A percentile compares a stretch with the other conserved stretches of the same genome.
Conservation (phyloP, 1,139 yeast genomes). For the Hansenula anomala region DNA sequence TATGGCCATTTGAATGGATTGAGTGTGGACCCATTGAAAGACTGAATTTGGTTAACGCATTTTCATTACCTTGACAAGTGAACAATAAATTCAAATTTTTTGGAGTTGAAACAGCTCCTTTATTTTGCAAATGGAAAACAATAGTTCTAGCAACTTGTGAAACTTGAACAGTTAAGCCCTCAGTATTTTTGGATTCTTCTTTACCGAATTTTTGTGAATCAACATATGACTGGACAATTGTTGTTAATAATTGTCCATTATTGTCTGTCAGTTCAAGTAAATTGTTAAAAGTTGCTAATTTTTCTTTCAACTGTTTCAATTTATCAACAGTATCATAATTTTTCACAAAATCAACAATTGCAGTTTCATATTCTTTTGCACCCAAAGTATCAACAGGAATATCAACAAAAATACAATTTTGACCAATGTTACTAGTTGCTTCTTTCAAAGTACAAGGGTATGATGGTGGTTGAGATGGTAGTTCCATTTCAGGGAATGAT, state of each 20-base stretch:
- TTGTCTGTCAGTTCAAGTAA: neutral
- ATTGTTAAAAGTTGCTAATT: neutral
- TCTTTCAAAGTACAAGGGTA: no score
- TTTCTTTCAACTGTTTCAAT: neutral
- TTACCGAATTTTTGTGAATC: neutral
- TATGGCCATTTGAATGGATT: constrained; percentile 5
- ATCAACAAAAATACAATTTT: neutral
- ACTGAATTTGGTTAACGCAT: neutral
- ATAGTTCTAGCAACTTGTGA: neutral
- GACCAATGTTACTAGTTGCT: neutral
- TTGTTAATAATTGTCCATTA: constrained; percentile 1
- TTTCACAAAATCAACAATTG: constrained; percentile 2
- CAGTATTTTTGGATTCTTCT: neutral
- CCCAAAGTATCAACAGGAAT: neutral
- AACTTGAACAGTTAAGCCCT: neutral
- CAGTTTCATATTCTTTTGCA: neutral
- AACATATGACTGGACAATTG: neutral
- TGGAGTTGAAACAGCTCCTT: constrained; percentile 1
- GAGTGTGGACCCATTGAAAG: constrained; percentile 3
- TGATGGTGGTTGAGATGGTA: neutral
- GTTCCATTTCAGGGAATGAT: neutral
- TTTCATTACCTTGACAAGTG: neutral
- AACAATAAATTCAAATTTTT: constrained; percentile 2
- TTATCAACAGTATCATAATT: constrained; percentile 1
- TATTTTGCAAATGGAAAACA: neutral